phyloP scores from a whole-genome alignment of 2,329 filamentous ascomycete species.

The Rhexocercosporidium sp. region DNA sequence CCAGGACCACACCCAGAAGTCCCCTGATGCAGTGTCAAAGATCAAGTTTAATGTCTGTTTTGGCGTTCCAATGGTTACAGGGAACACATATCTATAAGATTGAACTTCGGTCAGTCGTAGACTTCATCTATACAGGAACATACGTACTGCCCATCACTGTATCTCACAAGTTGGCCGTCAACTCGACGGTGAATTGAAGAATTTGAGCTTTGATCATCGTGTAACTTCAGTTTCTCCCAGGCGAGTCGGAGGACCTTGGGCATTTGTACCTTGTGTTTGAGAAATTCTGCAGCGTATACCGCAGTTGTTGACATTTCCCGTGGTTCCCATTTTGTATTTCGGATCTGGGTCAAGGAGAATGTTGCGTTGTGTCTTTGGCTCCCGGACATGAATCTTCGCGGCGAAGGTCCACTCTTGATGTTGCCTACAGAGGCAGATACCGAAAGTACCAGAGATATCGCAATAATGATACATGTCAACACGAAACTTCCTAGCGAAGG shows the following conservation, averaged over 20 bases:
- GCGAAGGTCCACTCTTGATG: no score
- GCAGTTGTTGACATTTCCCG: slow-evolving; percentile 16
- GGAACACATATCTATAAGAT: slow-evolving; percentile 29
- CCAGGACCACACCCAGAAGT: slow-evolving; percentile 39
- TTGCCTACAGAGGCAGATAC: neutral
- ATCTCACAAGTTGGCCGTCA: slow-evolving; percentile 24
- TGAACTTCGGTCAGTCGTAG: neutral
- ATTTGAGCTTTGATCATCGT: neutral
- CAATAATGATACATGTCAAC: neutral
- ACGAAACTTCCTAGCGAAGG: no score
- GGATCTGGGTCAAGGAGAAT: slow-evolving; percentile 6
- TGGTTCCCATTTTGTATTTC: slow-evolving; percentile 6
- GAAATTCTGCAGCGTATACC: slow-evolving; percentile 29
- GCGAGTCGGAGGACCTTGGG: slow-evolving; percentile 25
- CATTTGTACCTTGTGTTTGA: slow-evolving; percentile 30
- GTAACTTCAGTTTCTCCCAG: slow-evolving; percentile 6
- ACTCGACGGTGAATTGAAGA: slow-evolving; percentile 11
- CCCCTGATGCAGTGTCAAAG: slow-evolving; percentile 33
- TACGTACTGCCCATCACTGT: slow-evolving; percentile 30
- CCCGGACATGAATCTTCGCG: neutral
- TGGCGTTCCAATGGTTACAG: slow-evolving; percentile 32
- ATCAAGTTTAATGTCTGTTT: slow-evolving; percentile 32
- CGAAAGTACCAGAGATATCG: neutral
- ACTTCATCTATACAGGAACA: neutral
- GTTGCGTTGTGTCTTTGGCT: neutral